Base-by-base conservation (phyloP, 179 eudicot species). In the Gypsophila paniculata region DNA sequence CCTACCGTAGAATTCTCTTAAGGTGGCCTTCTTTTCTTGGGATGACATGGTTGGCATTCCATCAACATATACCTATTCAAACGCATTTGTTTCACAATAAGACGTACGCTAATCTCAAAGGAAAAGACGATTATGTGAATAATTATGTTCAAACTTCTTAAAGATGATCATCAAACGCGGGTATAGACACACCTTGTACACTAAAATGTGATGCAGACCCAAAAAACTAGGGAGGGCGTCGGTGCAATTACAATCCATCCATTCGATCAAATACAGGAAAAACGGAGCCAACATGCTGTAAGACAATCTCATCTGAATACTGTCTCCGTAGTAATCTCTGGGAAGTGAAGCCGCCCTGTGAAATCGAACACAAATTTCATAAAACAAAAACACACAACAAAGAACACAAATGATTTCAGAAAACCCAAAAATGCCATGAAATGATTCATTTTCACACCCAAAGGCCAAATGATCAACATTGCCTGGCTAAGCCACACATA, bases 261-360 rank as follows among this genome's bases (percentile, higher is more conserved):
- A 92, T 81, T 92, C 89, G 48, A 87, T 77, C 72, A 92, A 75
- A 74, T 79, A 85, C 9, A 87, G 78, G 80, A 92, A 78, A 57
- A 90, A 79, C 44, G 90, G 91, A 44, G 98, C 96, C 74, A 92
- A 81, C 17, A 89, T 86, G 76, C 94, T 87, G 77, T 82, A 85
- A 39, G 89, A 85, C 73, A 92, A 72, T 78, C 85, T 92, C 90
- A 92, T 86, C 71, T 87, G 92, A 34, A 90, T 80, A 77, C 78
- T 81, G 74, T 87, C 90, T 49, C 95, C 98, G 75, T 81, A 82
- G 60, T 82, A 79, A 65, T 86, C 91, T 75, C 78, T 77, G 18
- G 90, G 92, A 34, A 92, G 82, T 66, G 94, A 83, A 58, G 95
- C 86, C 36, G 96, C 96, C 86, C 98, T 88, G 91, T 12, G 25